Percentiles rank a stretch among this genome's conserved stretches.
Evolutionary conservation across 2,329 filamentous ascomycete species (phyloP).

Genomic region (Emmonsiellopsis sp.): DNA sequence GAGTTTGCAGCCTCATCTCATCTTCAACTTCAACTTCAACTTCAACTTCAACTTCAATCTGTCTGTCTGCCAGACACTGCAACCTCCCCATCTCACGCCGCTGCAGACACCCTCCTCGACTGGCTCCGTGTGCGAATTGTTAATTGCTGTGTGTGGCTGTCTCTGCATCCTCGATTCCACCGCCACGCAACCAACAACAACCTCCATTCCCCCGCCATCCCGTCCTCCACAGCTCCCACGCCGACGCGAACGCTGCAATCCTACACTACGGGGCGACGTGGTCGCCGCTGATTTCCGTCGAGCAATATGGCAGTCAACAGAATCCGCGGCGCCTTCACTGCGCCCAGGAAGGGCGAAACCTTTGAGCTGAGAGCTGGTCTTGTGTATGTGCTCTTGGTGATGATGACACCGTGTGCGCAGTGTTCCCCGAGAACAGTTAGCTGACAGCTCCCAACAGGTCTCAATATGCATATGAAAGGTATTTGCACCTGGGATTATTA

Average conservation of each 20-base stretch:
- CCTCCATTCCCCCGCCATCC: background rate
- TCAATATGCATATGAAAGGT: conserved; percentile 96
- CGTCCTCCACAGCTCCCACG: background rate
- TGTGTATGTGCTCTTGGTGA: conserved; percentile 43
- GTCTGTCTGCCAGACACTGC: no score
- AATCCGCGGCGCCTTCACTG: conserved; percentile 86
- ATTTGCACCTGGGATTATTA: conserved; percentile 11
- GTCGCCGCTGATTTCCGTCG: conserved; percentile 27
- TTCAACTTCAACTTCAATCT: no score
- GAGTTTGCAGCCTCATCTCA: no score
- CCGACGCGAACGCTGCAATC: background rate
- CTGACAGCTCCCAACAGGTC: conserved; percentile 49
- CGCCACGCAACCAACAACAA: background rate
- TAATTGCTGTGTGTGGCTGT: no score
- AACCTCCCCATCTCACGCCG: no score
- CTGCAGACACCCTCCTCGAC: no score
- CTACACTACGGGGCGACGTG: conserved; percentile 26
- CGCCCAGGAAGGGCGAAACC: conserved; percentile 92
- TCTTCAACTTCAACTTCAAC: no score
- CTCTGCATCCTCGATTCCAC: no score
- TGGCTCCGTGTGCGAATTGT: no score
- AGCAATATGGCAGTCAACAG: conserved; percentile 81
- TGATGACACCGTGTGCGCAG: background rate
- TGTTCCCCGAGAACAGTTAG: conserved; percentile 12
- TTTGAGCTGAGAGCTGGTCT: conserved; percentile 93